A percentile compares a stretch with the other conserved stretches of the same genome.
These are phyloP conservation scores for Salix dunnii DNA, from an alignment of 345 rosid species.

Conservation along the genomic window DNA sequence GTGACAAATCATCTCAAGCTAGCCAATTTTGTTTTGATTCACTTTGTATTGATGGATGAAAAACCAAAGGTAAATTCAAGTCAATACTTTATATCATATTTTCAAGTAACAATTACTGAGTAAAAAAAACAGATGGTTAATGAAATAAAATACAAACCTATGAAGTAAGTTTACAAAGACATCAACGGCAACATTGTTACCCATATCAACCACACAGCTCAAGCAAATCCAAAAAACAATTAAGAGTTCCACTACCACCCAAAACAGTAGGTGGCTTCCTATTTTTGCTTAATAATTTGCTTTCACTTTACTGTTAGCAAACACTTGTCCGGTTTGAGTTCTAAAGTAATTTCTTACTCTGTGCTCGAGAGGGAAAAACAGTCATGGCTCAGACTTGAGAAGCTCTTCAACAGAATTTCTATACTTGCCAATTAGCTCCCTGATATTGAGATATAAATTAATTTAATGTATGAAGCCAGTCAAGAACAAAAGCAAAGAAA, in stretches of 20 bases:
- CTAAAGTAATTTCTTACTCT: constrained; percentile 5
- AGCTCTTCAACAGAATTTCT: constrained; percentile 63
- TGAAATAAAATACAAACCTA: too few species aligned
- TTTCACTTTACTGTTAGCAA: neutral
- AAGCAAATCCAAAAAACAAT: neutral
- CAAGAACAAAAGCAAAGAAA: constrained; percentile 4
- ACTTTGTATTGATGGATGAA: too few species aligned
- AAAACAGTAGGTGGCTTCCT: neutral
- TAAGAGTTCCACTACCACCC: neutral
- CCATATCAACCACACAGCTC: neutral
- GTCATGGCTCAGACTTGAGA: constrained; percentile 45
- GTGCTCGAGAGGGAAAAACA: neutral
- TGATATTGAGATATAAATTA: constrained; percentile 25
- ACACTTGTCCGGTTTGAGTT: neutral
- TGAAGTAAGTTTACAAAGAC: too few species aligned
- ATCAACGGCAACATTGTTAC: neutral
- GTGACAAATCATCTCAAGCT: too few species aligned
- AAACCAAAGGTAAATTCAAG: too few species aligned
- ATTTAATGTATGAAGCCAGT: neutral
- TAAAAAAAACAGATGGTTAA: too few species aligned
- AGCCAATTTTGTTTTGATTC: too few species aligned
- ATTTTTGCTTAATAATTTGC: neutral
- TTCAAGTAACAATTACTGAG: too few species aligned
- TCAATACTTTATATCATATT: too few species aligned
- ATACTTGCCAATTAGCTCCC: constrained; percentile 62